Base-by-base conservation (phyloP, 1,284 basidiomycete species). In the Apiotrichum gracile region DNA sequence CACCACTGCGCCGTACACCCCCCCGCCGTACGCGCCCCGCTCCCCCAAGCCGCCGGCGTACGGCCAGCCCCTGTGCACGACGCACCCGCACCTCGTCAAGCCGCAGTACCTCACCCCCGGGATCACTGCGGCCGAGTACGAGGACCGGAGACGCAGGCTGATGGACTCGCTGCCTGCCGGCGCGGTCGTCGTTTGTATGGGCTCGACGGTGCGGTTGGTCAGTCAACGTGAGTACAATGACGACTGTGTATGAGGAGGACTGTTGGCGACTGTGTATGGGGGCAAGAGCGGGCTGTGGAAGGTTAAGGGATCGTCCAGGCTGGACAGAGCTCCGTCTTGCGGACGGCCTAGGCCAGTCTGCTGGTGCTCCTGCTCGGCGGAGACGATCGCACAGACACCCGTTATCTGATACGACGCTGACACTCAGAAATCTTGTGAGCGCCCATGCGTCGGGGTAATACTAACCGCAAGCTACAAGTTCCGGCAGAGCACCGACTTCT, bases 401-500 rank as follows among this genome's bases (percentile, higher is more conserved):
- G 21, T 40, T 40, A 40, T 34, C 25, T 31, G 27, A 43, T 43
- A 7, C n/a, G 10, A 17, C 5, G 53, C 61, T 61, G 49, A 53
- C 50, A 26, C 7, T 40, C 62, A 80, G 79, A 78, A 52, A 80
- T 81, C 63, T 81, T 81, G 82, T 83, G 54, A 69, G 80, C 22
- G 4, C 22, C 12, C 17, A 25, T 3, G 12, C 26, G 6, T 35
- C 33, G 7, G 2, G 5, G 42, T 14, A 17, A 52, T 33, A 16
- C 46, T 47, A 17, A 47, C 46, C 1, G 4, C 1, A 38, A 94
- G 91, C 73, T 97, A 97, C 80, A 92, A 92, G 72, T 97, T 91
- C 70, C 83, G 94, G 35, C 94, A 97, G 74, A 60, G 74, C 1
- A 93, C 91, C 40, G 86, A 94, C 74, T 91, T 94, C 70, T 89